These are phyloP conservation scores for Fusarium bactridioides DNA, from an alignment of 2,329 filamentous ascomycete species.

Conservation along the genomic window DNA sequence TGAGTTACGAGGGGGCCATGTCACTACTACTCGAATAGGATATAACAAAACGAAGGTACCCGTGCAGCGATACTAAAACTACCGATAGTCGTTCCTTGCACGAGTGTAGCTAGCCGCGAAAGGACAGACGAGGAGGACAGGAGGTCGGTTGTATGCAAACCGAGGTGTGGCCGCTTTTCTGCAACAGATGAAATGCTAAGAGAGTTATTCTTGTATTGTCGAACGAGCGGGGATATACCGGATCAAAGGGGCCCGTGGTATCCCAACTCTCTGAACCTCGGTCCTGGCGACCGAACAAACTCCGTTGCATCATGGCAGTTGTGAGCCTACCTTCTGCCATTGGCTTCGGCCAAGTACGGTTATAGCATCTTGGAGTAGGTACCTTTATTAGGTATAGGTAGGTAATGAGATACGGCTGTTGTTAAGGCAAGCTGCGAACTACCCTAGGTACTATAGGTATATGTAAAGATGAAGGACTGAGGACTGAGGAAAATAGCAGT, in stretches of 20 bases:
- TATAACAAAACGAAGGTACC: neutral
- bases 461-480: neutral
- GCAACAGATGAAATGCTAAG: neutral
- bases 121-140: neutral
- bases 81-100: neutral
- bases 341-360: constrained; percentile 6
- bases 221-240: constrained; percentile 25
- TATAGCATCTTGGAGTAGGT: neutral
- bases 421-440: neutral
- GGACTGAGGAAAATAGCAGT: neutral
- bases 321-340: neutral
- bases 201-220: neutral
- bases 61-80: neutral
- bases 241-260: constrained; percentile 38
- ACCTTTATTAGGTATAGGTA: no score
- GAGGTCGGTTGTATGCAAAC: neutral
- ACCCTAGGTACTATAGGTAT: neutral
- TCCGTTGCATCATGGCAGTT: neutral
- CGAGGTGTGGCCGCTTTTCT: constrained; percentile 8
- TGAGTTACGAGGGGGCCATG: neutral
- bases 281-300: constrained; percentile 29
- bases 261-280: constrained; percentile 34
- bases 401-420: neutral
- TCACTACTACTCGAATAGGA: constrained; percentile 7
- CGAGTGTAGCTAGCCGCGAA: neutral